Percentiles rank a stretch among this genome's conserved stretches.
Conservation (phyloP, 805 yeast species). For the Maudiozyma bulderi region DNA sequence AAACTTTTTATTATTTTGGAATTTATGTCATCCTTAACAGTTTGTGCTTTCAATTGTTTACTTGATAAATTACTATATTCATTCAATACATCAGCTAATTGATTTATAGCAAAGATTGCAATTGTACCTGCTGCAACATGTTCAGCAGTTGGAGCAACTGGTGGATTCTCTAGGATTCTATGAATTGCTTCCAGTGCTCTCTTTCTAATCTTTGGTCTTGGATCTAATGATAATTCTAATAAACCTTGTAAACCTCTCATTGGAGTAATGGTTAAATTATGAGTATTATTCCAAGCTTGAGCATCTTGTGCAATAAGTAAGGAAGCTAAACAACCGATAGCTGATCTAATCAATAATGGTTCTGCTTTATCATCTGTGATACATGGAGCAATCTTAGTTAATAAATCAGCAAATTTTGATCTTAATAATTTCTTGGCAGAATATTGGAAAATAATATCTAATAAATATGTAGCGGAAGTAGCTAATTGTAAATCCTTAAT, state of each 20-base stretch:
- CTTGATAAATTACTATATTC: conserved; percentile 29
- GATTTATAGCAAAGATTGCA: conserved; percentile 56
- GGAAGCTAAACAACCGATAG: conserved; percentile 78
- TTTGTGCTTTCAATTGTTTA: conserved; percentile 26
- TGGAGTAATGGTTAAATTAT: conserved; percentile 48
- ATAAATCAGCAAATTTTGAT: conserved; percentile 66
- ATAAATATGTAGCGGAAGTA: conserved; percentile 65
- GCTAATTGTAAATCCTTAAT: conserved; percentile 56
- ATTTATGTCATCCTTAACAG: conserved; percentile 40
- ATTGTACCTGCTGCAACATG: conserved; percentile 70
- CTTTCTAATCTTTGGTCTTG: conserved; percentile 90
- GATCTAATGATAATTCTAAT: conserved; percentile 70
- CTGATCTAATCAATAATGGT: conserved; percentile 73
- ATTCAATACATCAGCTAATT: conserved; percentile 39
- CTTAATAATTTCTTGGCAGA: conserved; percentile 61
- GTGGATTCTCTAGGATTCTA: conserved; percentile 51
- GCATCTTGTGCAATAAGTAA: conserved; percentile 72
- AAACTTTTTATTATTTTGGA: conserved; percentile 62
- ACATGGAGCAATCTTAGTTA: conserved; percentile 73
- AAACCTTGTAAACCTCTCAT: conserved; percentile 72
- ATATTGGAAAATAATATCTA: conserved; percentile 70
- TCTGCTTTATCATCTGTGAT: conserved; percentile 59
- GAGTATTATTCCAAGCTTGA: conserved; percentile 60
- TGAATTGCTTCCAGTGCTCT: conserved; percentile 87
- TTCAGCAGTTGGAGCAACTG: conserved; percentile 65